phyloP scores from a whole-genome alignment of 176 grass and related monocot genomes.

The Leersia perrieri region DNA sequence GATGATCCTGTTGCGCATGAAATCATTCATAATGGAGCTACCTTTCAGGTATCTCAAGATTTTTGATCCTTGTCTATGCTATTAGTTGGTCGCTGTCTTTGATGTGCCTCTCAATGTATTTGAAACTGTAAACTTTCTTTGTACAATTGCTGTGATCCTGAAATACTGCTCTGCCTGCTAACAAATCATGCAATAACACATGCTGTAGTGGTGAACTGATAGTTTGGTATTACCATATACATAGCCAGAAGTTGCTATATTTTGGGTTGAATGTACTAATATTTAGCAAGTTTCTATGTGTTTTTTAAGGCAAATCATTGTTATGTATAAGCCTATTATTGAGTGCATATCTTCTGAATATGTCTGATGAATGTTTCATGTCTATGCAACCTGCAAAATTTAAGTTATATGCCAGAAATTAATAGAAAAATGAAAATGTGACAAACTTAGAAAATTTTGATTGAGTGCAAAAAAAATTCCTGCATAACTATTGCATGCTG shows the following conservation, averaged over 20 bases:
- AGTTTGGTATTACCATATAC: neutral
- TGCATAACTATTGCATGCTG: neutral
- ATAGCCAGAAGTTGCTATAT: too few relatives aligned
- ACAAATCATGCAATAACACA: neutral
- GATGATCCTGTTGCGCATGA: constrained; percentile 88
- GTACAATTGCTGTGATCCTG: neutral
- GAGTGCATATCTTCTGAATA: neutral
- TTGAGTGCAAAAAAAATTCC: neutral
- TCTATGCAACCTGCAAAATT: neutral
- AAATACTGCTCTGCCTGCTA: neutral
- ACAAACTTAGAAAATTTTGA: neutral
- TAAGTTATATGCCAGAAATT: neutral
- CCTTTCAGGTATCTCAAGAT: constrained; percentile 72
- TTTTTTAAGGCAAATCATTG: constrained; percentile 3
- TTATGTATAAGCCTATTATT: neutral
- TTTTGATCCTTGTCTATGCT: neutral
- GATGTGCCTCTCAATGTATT: neutral
- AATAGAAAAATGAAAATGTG: neutral
- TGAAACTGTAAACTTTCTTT: neutral
- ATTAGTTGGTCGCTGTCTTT: constrained; percentile 2
- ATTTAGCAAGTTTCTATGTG: neutral
- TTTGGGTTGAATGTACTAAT: too few relatives aligned
- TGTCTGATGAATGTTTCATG: constrained; percentile 9
- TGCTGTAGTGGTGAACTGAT: neutral
- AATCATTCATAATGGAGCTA: constrained; percentile 94